A percentile compares a stretch with the other conserved stretches of the same genome.
Conservation (phyloP, 345 rosid species). For the Fremontodendron californicum region DNA sequence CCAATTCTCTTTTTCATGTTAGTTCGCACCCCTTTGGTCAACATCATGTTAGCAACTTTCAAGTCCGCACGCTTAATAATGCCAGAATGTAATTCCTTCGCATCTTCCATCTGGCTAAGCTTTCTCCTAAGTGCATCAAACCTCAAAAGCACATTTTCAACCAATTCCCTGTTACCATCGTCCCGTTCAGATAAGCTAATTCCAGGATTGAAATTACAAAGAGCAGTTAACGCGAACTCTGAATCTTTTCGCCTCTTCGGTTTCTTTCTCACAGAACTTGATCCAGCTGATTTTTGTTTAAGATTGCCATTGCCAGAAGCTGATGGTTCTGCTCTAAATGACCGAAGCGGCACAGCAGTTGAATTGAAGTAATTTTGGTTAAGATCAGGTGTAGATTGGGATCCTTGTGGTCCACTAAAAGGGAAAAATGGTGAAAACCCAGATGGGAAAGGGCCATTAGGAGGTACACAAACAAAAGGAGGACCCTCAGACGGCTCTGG, state of each 20-base stretch:
- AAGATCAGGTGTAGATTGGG: conserved; percentile 35
- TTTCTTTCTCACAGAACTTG: conserved; percentile 16
- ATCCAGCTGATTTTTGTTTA: background rate
- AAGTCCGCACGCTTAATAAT: conserved; percentile 44
- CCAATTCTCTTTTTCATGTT: conserved; percentile 72
- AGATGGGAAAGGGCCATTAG: conserved; percentile 54
- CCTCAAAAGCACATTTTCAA: conserved; percentile 33
- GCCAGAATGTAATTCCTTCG: conserved; percentile 34
- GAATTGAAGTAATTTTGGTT: conserved; percentile 36
- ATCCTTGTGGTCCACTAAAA: conserved; percentile 30
- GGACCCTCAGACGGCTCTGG: conserved; percentile 41
- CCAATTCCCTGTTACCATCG: conserved; percentile 43
- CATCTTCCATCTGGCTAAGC: conserved; percentile 47
- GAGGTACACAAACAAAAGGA: conserved; percentile 47
- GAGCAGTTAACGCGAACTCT: background rate
- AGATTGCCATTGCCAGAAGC: conserved; percentile 21
- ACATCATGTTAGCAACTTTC: conserved; percentile 48
- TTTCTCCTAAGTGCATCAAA: conserved; percentile 51
- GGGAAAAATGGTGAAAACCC: conserved; percentile 75
- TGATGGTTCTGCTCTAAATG: conserved; percentile 37
- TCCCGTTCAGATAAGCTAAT: conserved; percentile 33
- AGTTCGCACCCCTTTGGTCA: conserved; percentile 60
- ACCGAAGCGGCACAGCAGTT: conserved; percentile 48
- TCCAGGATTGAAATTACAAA: conserved; percentile 23
- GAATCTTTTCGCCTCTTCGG: conserved; percentile 15